These are phyloP conservation scores for Aphanomyces stellatus DNA, from an alignment of 352 stramenopile species.

Conservation along the genomic window DNA sequence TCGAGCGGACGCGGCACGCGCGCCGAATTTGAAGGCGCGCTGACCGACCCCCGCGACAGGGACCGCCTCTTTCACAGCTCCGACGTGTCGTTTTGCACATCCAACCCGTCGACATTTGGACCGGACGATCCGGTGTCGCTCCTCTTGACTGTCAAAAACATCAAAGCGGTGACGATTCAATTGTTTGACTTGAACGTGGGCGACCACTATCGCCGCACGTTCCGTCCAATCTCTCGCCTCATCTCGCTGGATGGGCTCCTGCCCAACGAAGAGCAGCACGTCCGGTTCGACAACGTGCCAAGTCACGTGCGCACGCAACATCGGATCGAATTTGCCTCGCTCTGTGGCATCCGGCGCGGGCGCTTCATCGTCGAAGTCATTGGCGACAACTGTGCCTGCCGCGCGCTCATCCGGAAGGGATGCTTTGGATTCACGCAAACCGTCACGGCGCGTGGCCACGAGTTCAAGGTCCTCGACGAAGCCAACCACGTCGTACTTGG, in stretches of 20 bases:
- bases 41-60: background rate
- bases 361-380: conserved; percentile 59
- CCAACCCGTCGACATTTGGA: conserved; percentile 34
- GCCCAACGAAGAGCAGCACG: conserved; percentile 39
- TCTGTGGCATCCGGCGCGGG: conserved; percentile 24
- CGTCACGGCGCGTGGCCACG: conserved; percentile 35
- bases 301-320: conserved; percentile 39
- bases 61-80: conserved; percentile 7
- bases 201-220: conserved; percentile 44
- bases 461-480: conserved; percentile 47
- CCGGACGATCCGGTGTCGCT: conserved; percentile 34
- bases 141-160: conserved; percentile 36
- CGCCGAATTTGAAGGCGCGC: background rate
- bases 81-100: conserved; percentile 33
- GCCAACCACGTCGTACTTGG: conserved; percentile 34
- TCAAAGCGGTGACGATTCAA: conserved; percentile 42
- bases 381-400: conserved; percentile 41
- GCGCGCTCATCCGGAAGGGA: conserved; percentile 47
- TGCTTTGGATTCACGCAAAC: conserved; percentile 40
- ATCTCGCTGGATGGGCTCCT: conserved; percentile 50
- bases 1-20: background rate
- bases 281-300: conserved; percentile 28
- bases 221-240: conserved; percentile 36
- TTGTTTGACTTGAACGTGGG: conserved; percentile 51
- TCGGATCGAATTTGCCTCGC: conserved; percentile 30